Evolutionary conservation across 371 early-diverging fungal genomes (phyloP).

Genomic region (Mucor sp.): DNA sequence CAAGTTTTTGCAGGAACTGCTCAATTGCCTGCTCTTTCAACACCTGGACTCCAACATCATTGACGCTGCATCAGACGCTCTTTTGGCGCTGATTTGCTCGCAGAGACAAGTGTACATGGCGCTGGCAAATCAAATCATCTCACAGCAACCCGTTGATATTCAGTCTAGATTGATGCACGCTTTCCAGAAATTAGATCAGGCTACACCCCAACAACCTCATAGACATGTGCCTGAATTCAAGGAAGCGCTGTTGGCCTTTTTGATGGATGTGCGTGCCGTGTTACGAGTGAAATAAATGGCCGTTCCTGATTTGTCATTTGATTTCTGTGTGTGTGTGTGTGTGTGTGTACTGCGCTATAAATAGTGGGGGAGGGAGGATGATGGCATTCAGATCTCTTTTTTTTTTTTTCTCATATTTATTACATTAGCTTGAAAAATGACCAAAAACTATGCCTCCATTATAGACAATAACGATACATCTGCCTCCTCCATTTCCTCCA

Average conservation of each 20-base stretch:
- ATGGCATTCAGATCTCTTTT: background rate
- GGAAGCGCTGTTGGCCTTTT: constrained; percentile 55
- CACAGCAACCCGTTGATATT: constrained; percentile 50
- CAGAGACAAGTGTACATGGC: constrained; percentile 51
- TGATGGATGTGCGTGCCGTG: constrained; percentile 71
- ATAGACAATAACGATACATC: constrained; percentile 26
- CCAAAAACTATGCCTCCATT: constrained; percentile 35
- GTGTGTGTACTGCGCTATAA: background rate
- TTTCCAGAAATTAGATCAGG: constrained; percentile 48
- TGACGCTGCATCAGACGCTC: constrained; percentile 63
- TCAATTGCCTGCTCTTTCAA: constrained; percentile 61
- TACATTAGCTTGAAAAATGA: background rate
- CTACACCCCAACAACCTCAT: constrained; percentile 37
- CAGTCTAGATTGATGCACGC: constrained; percentile 53
- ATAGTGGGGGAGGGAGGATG: background rate
- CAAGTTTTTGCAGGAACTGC: constrained; percentile 51
- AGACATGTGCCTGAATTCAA: constrained; percentile 38
- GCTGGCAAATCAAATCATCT: constrained; percentile 53
- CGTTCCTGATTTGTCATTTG: constrained; percentile 3
- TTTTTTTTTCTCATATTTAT: background rate
- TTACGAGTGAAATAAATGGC: constrained; percentile 60
- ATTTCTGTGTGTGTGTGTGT: background rate
- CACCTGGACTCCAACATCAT: constrained; percentile 62
- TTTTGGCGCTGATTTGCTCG: constrained; percentile 57
- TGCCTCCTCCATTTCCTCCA: constrained; percentile 33